Percentiles rank a stretch among this genome's conserved stretches.
Conservation (phyloP, 352 stramenopile species). For the Aphanomyces astaci region DNA sequence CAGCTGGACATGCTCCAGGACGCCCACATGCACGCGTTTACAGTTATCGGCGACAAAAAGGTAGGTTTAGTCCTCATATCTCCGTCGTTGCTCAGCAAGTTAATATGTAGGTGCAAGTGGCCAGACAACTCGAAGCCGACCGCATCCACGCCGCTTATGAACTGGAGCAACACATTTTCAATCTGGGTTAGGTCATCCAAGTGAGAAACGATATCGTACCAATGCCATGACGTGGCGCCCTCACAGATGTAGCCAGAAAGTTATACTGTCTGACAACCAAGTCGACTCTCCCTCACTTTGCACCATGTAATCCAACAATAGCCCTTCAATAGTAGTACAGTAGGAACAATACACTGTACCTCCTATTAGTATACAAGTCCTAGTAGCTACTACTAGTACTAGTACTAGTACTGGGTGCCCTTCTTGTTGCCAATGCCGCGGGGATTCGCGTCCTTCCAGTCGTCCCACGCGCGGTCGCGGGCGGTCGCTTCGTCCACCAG, state of each 20-base stretch:
- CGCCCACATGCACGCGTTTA: constrained; percentile 71
- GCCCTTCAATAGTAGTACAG: too few species aligned
- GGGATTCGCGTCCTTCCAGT: constrained; percentile 95
- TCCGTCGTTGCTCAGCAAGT: neutral
- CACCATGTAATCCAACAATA: too few species aligned
- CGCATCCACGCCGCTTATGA: constrained; percentile 57
- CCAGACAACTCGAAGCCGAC: constrained; percentile 63
- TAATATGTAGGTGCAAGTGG: constrained; percentile 50
- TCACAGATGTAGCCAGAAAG: too few species aligned
- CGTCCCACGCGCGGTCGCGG: constrained; percentile 93
- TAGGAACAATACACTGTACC: too few species aligned
- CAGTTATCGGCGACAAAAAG: constrained; percentile 78
- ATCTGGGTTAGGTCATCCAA: too few species aligned
- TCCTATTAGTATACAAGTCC: too few species aligned
- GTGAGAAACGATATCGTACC: too few species aligned
- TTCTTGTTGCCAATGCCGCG: constrained; percentile 96
- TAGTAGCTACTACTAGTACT: too few species aligned
- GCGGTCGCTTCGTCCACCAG: constrained; percentile 89
- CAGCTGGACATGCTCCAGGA: constrained; percentile 76
- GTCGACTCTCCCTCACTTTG: too few species aligned
- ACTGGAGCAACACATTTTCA: constrained; percentile 56
- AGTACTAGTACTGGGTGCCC: constrained; percentile 91
- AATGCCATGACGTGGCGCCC: too few species aligned
- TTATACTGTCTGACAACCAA: too few species aligned
- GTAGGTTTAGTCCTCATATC: constrained; percentile 29